Evolutionary conservation across 2,329 filamentous ascomycete species (phyloP).

Genomic region (Taxawa tesnikishii): DNA sequence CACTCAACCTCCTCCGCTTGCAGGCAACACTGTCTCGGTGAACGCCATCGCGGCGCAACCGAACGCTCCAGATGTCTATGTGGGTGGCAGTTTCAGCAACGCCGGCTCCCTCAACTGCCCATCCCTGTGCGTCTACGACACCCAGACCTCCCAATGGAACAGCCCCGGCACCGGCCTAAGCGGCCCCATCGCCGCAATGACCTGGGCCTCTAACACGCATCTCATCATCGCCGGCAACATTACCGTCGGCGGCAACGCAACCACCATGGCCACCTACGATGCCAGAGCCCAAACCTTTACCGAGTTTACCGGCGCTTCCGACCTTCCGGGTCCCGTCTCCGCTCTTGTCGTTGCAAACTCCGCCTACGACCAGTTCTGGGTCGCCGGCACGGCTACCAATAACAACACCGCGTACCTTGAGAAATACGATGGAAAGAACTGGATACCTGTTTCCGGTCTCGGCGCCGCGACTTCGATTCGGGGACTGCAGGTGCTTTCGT

Average conservation of each 20-base stretch:
- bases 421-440: conserved; percentile 65
- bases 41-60: conserved; percentile 65
- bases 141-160: conserved; percentile 61
- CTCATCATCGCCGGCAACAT: conserved; percentile 72
- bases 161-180: conserved; percentile 60
- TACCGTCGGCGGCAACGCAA: conserved; percentile 50
- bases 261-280: conserved; percentile 63
- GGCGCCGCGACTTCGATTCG: conserved; percentile 55
- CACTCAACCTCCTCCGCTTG: conserved; percentile 63
- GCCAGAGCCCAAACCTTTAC: conserved; percentile 55
- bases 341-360: conserved; percentile 62
- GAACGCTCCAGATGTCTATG: conserved; percentile 61
- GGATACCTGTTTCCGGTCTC: conserved; percentile 56
- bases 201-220: conserved; percentile 61
- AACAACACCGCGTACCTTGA: conserved; percentile 66
- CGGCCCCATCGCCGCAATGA: conserved; percentile 58
- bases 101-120: conserved; percentile 76
- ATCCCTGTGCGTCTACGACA: conserved; percentile 69
- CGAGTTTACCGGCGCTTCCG: conserved; percentile 45
- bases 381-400: conserved; percentile 49
- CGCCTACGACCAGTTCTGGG: conserved; percentile 67
- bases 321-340: conserved; percentile 68
- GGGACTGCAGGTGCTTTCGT: conserved; percentile 68
- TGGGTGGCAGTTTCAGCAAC: conserved; percentile 72
- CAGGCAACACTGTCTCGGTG: conserved; percentile 58